Base-by-base conservation (phyloP, 2,329 filamentous ascomycete species). In the Aspergillus luchuensis region DNA sequence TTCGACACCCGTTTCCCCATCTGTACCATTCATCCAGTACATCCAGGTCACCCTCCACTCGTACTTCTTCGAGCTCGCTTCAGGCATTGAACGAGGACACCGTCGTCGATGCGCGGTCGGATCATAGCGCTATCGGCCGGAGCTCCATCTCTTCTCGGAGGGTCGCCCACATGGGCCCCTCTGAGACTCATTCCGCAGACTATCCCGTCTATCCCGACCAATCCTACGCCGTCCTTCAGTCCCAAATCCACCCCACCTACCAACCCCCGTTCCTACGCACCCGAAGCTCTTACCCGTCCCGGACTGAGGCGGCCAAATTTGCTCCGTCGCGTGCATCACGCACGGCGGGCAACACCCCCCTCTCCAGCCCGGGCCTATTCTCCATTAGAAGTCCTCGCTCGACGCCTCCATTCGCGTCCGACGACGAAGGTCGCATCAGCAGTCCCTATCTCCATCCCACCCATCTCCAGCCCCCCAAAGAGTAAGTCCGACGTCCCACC, bases 391-490 rank as follows among this genome's bases (percentile, higher is more conserved):
- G 66, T 56, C 64, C 72, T 60, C 68, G 71, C 33, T 64, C 71
- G 43, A 71, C 73, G 28, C 69, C 74, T 17, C 69, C 74, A 5
- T 62, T 72, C 2, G 76, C 65, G 2, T 77, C 76, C 6, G 74
- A 76, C 28, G 74, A 77, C 11, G 74, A 77, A 54, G 65, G 69
- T 30, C 70, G 70, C 57, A 59, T 79, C 43, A 80, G 81, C 59
- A 88, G 85, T 68, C 87, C 89, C 1, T 88, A 85, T 69, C 76
- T 91, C 58, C 89, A 92, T 69, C 88, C 89, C 36, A 77, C 90
- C 58, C 89, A 92, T 74, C 85, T 85, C 62, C 88, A 90, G 74
- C 87, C 84, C 75, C 90, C 92, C 54, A 84, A 89, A 84, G 90
- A 92, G 88, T 91, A 82, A 83, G 88, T 67, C 57, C 50, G 47